Percentiles rank a stretch among this genome's conserved stretches.
Conservation (phyloP, 2,329 filamentous ascomycete genomes). For the Fusarium nelsonii region DNA sequence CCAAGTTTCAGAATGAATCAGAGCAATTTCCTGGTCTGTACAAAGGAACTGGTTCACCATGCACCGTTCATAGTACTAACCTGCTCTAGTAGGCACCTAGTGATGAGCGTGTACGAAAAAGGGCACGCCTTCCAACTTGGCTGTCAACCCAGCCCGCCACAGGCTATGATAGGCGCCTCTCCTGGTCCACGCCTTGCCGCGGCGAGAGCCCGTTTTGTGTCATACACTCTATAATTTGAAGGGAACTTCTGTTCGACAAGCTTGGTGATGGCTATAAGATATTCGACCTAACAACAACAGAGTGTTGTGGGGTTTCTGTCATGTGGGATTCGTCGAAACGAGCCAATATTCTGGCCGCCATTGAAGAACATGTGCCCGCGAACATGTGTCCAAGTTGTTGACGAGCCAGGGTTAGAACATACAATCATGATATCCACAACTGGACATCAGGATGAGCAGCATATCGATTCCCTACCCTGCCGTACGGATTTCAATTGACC, state of each 20-base stretch:
- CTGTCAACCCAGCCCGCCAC: constrained; percentile 40
- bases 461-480: no score
- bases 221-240: constrained; percentile 22
- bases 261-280: constrained; percentile 6
- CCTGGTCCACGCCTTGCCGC: constrained; percentile 38
- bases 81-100: constrained; percentile 17
- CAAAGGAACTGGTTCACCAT: constrained; percentile 9
- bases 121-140: constrained; percentile 30
- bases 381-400: constrained; percentile 1
- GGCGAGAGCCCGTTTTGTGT: constrained; percentile 45
- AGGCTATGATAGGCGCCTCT: constrained; percentile 25
- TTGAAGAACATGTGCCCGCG: neutral
- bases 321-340: constrained; percentile 23
- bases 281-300: neutral
- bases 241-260: constrained; percentile 28
- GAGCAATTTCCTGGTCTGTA: constrained; percentile 28
- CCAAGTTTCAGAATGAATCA: constrained; percentile 38
- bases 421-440: neutral
- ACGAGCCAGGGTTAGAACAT: neutral
- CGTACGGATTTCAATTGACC: neutral
- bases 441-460: neutral
- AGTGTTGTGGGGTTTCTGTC: constrained; percentile 1
- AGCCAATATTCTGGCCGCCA: neutral
- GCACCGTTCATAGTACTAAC: constrained; percentile 7
- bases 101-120: constrained; percentile 27